A percentile compares a stretch with the other conserved stretches of the same genome.
Conservation (phyloP, 139 green algal genomes). For the Dunaliella sp. region DNA sequence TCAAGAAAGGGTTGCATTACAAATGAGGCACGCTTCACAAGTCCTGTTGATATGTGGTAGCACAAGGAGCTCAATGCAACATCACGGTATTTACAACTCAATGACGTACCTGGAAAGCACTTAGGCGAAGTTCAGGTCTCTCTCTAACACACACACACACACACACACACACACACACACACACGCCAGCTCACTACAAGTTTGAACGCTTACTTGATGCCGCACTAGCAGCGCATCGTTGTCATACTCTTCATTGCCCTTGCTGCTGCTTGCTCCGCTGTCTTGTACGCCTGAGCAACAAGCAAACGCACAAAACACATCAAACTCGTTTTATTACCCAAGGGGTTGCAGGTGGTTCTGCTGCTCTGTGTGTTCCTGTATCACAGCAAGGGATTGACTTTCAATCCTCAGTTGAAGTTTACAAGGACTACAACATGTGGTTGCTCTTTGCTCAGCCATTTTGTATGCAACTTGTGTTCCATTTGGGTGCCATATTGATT, state of each 20-base stretch:
- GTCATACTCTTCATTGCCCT: background rate
- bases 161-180: background rate
- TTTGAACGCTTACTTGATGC: background rate
- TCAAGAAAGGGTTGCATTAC: too few species aligned
- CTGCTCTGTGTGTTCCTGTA: background rate
- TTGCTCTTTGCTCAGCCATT: background rate
- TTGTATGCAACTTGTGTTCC: too few species aligned
- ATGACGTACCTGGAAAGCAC: background rate
- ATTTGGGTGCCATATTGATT: too few species aligned
- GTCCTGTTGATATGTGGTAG: background rate
- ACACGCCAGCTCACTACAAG: background rate
- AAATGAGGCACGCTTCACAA: background rate
- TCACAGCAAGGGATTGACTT: too few species aligned
- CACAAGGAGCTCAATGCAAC: background rate
- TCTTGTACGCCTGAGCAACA: background rate
- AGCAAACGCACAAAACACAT: too few species aligned
- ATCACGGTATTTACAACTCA: background rate
- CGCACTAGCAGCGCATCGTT: background rate
- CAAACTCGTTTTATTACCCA: too few species aligned
- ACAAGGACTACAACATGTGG: too few species aligned
- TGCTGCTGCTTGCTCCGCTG: background rate
- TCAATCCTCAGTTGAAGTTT: too few species aligned
- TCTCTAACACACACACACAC: background rate
- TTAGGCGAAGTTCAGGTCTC: too few species aligned
- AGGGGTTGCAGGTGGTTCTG: too few species aligned